Conservation (phyloP, 2,329 filamentous ascomycete species). For the Neofusicoccum kwambonambiense region DNA sequence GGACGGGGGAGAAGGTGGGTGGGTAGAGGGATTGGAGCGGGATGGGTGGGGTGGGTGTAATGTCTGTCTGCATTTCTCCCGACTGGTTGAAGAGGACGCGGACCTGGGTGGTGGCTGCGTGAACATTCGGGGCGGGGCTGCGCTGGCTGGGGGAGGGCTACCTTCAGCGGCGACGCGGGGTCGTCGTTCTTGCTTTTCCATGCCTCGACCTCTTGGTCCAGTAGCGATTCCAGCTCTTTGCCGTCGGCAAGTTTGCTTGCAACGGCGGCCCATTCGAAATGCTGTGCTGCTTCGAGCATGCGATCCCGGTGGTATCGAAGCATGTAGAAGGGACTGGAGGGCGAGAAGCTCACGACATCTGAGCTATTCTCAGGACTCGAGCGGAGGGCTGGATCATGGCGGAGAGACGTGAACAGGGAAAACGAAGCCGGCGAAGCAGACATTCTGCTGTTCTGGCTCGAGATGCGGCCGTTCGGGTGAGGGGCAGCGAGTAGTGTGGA, state of each 20-base stretch:
- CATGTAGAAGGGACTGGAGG: constrained; percentile 71
- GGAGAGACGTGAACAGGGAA: constrained; percentile 40
- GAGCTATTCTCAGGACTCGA: constrained; percentile 46
- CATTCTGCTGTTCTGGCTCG: not conserved
- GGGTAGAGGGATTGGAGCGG: constrained; percentile 60
- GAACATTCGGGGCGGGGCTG: too few species aligned
- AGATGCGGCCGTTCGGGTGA: constrained; percentile 22
- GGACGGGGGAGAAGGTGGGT: constrained; percentile 49
- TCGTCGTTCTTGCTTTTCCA: constrained; percentile 19
- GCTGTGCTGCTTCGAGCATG: constrained; percentile 60
- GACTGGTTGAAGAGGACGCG: constrained; percentile 53
- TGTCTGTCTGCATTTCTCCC: constrained; percentile 39
- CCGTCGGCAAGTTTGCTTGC: constrained; percentile 35
- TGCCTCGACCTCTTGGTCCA: constrained; percentile 33
- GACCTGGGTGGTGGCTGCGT: constrained; percentile 41
- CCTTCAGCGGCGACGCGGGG: constrained; percentile 31
- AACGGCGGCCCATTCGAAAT: constrained; percentile 48
- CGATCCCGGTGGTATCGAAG: constrained; percentile 75
- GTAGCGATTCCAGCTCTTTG: constrained; percentile 31
- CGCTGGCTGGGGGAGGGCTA: not conserved
- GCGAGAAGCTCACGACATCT: constrained; percentile 46
- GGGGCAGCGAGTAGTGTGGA: constrained; percentile 1
- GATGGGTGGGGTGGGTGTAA: constrained; percentile 39
- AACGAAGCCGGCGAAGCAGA: constrained; percentile 24
- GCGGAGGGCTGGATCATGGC: constrained; percentile 39